Evolutionary conservation across 1,284 basidiomycete genomes (phyloP).

Genomic region (Grifola frondosa): DNA sequence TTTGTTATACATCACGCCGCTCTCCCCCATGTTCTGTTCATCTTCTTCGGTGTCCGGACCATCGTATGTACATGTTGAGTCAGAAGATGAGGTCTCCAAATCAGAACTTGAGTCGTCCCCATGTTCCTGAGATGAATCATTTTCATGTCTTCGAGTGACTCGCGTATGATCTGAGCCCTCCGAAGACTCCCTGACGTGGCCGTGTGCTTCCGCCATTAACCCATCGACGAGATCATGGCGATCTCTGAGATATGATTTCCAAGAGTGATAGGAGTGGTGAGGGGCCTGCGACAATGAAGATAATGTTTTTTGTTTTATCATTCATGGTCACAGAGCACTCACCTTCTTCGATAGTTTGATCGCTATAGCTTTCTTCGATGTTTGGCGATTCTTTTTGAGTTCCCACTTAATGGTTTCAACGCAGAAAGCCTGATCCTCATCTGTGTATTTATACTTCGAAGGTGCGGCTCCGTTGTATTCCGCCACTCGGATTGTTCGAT

Average conservation of each 20-base stretch:
- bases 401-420: constrained; percentile 62
- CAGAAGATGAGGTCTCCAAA: too few relatives aligned
- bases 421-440: constrained; percentile 62
- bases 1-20: constrained; percentile 47
- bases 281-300: constrained; percentile 43
- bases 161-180: not conserved
- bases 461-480: too few relatives aligned
- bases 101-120: too few relatives aligned
- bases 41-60: constrained; percentile 39
- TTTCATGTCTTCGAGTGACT: not conserved
- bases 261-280: constrained; percentile 56
- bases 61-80: too few relatives aligned
- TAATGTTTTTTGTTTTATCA: not conserved
- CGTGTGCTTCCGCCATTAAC: constrained; percentile 43
- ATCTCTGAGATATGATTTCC: constrained; percentile 60
- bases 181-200: too few relatives aligned
- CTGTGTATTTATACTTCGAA: constrained; percentile 64
- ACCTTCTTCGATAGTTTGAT: constrained; percentile 56
- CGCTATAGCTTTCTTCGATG: constrained; percentile 49
- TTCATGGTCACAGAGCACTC: not conserved
- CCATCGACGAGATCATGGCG: constrained; percentile 64
- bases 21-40: constrained; percentile 52
- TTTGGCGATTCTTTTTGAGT: constrained; percentile 47
- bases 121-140: too few relatives aligned
- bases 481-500: too few relatives aligned